Percentiles rank a stretch among this genome's conserved stretches.
Conservation (phyloP, 495 filamentous ascomycete species). For the Glonium stellatum region DNA sequence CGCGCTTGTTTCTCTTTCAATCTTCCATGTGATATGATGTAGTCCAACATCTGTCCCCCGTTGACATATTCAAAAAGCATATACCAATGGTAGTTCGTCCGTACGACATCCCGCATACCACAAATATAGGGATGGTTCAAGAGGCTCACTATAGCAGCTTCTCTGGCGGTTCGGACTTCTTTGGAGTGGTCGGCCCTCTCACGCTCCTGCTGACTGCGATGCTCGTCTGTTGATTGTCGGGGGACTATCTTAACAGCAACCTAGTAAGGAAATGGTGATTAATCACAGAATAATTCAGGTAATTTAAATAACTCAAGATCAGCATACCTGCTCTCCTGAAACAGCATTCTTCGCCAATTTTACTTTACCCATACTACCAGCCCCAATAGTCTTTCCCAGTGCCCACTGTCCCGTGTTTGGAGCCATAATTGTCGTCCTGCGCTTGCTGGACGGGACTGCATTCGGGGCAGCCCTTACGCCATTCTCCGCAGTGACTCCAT, state of each 20-base stretch:
- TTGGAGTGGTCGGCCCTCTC: slow-evolving; percentile 92
- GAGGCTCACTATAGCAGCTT: slow-evolving; percentile 94
- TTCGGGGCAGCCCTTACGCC: slow-evolving; percentile 39
- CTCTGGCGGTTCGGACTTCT: slow-evolving; percentile 89
- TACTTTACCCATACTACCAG: slow-evolving; percentile 98
- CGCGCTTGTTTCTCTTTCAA: slow-evolving; percentile 97
- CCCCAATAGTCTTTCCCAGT: slow-evolving; percentile 93
- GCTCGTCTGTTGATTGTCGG: slow-evolving; percentile 77
- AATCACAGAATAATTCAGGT: neutral
- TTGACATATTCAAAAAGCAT: slow-evolving; percentile 99
- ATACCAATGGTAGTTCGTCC: slow-evolving; percentile 98
- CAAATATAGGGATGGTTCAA: slow-evolving; percentile 96
- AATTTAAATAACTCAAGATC: neutral
- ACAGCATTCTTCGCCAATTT: slow-evolving; percentile 78
- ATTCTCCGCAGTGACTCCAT: slow-evolving; percentile 43
- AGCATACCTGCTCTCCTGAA: slow-evolving; percentile 55
- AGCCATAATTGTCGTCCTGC: slow-evolving; percentile 74
- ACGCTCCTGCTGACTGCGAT: slow-evolving; percentile 69
- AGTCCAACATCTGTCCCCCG: slow-evolving; percentile 98
- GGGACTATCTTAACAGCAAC: slow-evolving; percentile 98
- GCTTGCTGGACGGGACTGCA: slow-evolving; percentile 41
- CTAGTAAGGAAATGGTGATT: slow-evolving; percentile 40
- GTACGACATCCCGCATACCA: slow-evolving; percentile 88
- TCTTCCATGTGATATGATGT: slow-evolving; percentile 97
- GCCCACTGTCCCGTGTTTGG: slow-evolving; percentile 83